These are phyloP conservation scores for Panicum hallii DNA, from an alignment of 202 grass and related monocot genomes.

Conservation along the genomic window DNA sequence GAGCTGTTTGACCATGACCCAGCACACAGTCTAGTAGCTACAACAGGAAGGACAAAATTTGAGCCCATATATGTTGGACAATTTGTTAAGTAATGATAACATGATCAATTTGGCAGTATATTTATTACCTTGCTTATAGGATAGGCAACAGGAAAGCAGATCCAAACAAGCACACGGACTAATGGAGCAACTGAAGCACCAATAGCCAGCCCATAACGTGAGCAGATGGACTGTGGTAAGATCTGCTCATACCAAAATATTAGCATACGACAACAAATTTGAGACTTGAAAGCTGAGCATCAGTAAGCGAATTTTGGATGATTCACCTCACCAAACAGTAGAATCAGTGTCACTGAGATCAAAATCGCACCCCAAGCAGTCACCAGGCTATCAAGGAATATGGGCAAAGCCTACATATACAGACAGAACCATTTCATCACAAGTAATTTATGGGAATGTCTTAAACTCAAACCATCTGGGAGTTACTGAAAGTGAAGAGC, in stretches of 20 bases:
- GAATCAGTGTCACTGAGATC: conserved; percentile 93
- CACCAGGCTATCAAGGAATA: conserved; percentile 95
- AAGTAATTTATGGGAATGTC: not conserved
- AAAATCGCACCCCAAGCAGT: conserved; percentile 91
- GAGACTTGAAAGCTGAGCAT: conserved; percentile 16
- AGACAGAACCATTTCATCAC: conserved; percentile 42
- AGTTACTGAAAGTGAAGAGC: conserved; percentile 14
- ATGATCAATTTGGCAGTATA: not conserved
- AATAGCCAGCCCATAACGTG: conserved; percentile 84
- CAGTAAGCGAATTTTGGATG: not conserved
- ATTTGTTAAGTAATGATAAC: not conserved
- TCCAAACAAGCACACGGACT: conserved; percentile 84
- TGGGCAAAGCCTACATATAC: conserved; percentile 71
- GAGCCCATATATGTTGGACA: conserved; percentile 1
- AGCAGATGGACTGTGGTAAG: conserved; percentile 82
- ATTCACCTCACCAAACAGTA: conserved; percentile 91
- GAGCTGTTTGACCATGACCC: conserved; percentile 78
- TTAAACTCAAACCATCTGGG: conserved; percentile 4
- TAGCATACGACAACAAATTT: conserved; percentile 26
- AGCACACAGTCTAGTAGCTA: conserved; percentile 84
- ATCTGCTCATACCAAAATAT: conserved; percentile 64
- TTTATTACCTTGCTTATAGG: conserved; percentile 88
- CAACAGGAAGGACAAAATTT: conserved; percentile 43
- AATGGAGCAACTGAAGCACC: conserved; percentile 81
- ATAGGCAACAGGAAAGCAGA: conserved; percentile 93